Base-by-base conservation (phyloP, 1,139 yeast genomes). In the Geotrichum macrosporum region DNA sequence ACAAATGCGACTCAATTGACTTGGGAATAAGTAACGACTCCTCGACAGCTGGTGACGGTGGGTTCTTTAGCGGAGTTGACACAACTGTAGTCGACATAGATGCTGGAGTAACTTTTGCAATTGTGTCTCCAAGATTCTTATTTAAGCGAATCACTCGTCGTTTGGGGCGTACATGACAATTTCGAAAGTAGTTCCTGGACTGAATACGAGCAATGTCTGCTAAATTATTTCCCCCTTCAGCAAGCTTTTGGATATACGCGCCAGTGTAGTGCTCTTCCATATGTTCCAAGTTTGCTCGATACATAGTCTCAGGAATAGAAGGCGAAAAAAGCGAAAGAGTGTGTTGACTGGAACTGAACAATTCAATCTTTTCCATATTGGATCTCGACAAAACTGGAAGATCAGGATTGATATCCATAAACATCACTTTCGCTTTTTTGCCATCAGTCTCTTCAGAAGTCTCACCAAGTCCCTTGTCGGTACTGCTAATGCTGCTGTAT, bases 311-410 rank as follows among this genome's bases (percentile, higher is more conserved):
- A 34, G 72, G 73, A 51, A 80, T 72, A 33, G 73, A 71, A 1
- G 85, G 82, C 1, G 84, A 75, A 44, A 78, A 76, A 43, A 87
- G 65, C 16, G 82, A 77, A 52, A 89, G 70, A 0, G 96, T 85
- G 55, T 85, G 88, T 56, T 95, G 77, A 4, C 92, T 80, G 26
- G 83, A 78, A 50, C 80, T 77, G 51, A 89, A 69, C 12, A 84
- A 75, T 6, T 85, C 76, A 46, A 84, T 71, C 58, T 84, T 78
- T 57, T 79, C 73, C 70, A 87, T 76, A 58, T 84, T 85, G 1
- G 82, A 76, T 0, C 88, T 79, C 16, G 84, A 78, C 39, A 82
- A 68, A 48, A 75, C 76, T 5, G 81, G 80, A 48, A 70, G 64
- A 39, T 77, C 79, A 1, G 78, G 75, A 53, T 77, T 79, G 16